Percentiles rank a stretch among this genome's conserved stretches.
Conservation (phyloP, 1,284 basidiomycete species). For the Pyrrhoderma noxium region DNA sequence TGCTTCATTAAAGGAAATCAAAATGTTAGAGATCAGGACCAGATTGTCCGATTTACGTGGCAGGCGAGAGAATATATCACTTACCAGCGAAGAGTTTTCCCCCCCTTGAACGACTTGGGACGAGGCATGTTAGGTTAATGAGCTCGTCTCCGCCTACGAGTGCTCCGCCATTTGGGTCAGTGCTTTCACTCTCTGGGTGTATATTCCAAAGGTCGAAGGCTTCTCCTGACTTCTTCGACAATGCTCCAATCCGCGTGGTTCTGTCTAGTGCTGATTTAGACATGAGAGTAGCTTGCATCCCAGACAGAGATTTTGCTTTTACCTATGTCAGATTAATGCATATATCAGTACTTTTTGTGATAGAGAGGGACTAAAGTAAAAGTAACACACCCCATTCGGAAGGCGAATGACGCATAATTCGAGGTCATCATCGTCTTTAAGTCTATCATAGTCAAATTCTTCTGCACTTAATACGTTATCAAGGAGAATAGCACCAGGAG, state of each 20-base stretch:
- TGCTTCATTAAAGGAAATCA: conserved; percentile 26
- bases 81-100: conserved; percentile 54
- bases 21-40: too few species aligned
- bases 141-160: conserved; percentile 56
- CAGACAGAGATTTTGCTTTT: conserved; percentile 54
- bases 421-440: conserved; percentile 46
- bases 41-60: too few species aligned
- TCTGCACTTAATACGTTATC: too few species aligned
- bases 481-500: too few species aligned
- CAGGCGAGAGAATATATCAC: too few species aligned
- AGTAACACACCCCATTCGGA: conserved; percentile 50
- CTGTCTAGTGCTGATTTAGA: neutral
- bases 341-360: conserved; percentile 2
- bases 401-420: conserved; percentile 67
- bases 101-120: conserved; percentile 53
- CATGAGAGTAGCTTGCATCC: conserved; percentile 38
- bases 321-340: conserved; percentile 36
- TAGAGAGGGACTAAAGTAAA: neutral
- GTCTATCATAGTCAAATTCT: conserved; percentile 56
- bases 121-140: conserved; percentile 46
- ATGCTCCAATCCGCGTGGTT: neutral
- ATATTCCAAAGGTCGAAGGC: neutral
- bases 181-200: conserved; percentile 31
- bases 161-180: conserved; percentile 22
- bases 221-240: neutral